Evolutionary conservation across 768 basidiomycete genomes (phyloP).

Genomic region (Phaeotremella fagi): DNA sequence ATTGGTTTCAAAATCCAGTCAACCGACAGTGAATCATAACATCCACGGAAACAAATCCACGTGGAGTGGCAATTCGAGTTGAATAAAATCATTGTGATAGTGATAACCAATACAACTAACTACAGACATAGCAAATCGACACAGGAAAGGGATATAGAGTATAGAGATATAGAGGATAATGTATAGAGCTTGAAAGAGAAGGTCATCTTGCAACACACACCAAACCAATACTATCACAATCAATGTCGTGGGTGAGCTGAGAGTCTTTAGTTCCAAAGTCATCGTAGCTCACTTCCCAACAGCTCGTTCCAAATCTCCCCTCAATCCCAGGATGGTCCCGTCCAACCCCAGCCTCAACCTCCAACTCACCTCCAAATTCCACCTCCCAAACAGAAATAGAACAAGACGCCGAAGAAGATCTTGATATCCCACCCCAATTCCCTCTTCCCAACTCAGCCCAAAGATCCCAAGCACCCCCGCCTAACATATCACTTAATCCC

Average conservation of each 20-base stretch:
- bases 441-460: constrained; percentile 48
- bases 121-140: too few species aligned
- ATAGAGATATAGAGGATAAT: too few species aligned
- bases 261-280: neutral
- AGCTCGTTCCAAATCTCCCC: neutral
- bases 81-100: too few species aligned
- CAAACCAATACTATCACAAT: too few species aligned
- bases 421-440: constrained; percentile 46
- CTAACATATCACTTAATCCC: constrained; percentile 27
- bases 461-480: constrained; percentile 30
- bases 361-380: constrained; percentile 4
- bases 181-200: too few species aligned
- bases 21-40: too few species aligned
- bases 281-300: neutral
- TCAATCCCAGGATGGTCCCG: constrained; percentile 23
- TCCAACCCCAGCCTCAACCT: constrained; percentile 9
- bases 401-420: constrained; percentile 29
- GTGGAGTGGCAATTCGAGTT: too few species aligned
- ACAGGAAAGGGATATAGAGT: too few species aligned
- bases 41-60: too few species aligned
- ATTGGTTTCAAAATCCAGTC: too few species aligned
- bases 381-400: neutral
- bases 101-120: too few species aligned
- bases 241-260: constrained; percentile 21
- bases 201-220: too few species aligned